Evolutionary conservation across 106 monocot genomes (phyloP), one percentile per base, ranked within the genome.

Genomic region (Acorus gramineus): DNA sequence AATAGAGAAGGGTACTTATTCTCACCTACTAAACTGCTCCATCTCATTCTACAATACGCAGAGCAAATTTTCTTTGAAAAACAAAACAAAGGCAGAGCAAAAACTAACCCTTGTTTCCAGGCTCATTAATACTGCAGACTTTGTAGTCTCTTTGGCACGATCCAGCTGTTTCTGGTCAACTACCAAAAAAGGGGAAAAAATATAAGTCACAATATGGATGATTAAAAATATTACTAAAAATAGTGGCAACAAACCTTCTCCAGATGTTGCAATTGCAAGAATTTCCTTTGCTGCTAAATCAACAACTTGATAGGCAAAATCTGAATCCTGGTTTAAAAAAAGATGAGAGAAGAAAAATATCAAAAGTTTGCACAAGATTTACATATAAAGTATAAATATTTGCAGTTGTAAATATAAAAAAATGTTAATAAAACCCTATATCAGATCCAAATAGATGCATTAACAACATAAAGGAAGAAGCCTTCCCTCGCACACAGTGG

Each of bases 241-340:
- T 48, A 44, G 62, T 9, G 50, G 63, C 3, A 65, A 3, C 8
- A 66, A 65, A 85, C 90, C 90, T 90, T 90, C 72, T 65, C 90
- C 90, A 50, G 90, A 85, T 57, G 83, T 80, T 49, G 90, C 85
- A 69, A 90, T 65, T 59, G 85, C 68, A 61, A 76, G 58, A 58
- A 90, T 74, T 72, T 90, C 90, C 65, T 73, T 82, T n/a, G 67
- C 85, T 44, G 85, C 90, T 72, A 90, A 65, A 75, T 90, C 90
- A 75, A 90, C 76, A 70, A 78, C 85, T 70, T 85, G 80, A 56
- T 82, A 65, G 14, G 64, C 70, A 76, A 85, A 90, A 52, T 72
- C 80, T 67, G 85, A 53, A 55, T 76, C 69, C 89, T 89, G 68
- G 7, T 62, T 51, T 46, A 55, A 14, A 47, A 47, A 45, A 66